Conservation (phyloP, 2,329 filamentous ascomycete species). For the Aspergillus sojae region DNA sequence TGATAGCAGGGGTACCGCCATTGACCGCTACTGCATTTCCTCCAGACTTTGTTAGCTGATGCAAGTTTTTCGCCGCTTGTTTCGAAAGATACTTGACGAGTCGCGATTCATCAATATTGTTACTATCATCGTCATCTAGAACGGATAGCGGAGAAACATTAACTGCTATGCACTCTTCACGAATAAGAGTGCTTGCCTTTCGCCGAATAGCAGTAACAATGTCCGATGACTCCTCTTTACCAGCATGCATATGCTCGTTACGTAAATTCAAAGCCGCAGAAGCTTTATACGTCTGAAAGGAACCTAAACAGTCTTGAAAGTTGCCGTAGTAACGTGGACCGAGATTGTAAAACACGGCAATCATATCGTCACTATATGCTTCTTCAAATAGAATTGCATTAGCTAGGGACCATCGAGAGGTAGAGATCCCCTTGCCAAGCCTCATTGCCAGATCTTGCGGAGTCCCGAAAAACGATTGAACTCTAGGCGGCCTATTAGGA, state of each 20-base stretch:
- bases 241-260: conserved; percentile 86
- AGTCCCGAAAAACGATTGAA: conserved; percentile 92
- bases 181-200: conserved; percentile 78
- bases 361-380: conserved; percentile 82
- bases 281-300: conserved; percentile 93
- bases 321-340: conserved; percentile 93
- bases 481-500: conserved; percentile 56
- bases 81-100: conserved; percentile 76
- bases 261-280: conserved; percentile 87
- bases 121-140: conserved; percentile 78
- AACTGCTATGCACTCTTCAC: conserved; percentile 78
- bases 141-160: conserved; percentile 81
- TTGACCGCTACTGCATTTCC: conserved; percentile 84
- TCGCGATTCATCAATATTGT: conserved; percentile 70
- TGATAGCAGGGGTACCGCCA: conserved; percentile 80
- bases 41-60: conserved; percentile 70
- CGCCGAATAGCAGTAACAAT: conserved; percentile 86
- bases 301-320: conserved; percentile 93
- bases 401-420: conserved; percentile 84
- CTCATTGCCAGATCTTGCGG: conserved; percentile 82
- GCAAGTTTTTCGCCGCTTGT: conserved; percentile 67
- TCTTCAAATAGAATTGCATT: conserved; percentile 89
- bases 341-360: conserved; percentile 87
- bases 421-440: conserved; percentile 71
- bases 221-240: conserved; percentile 87